A percentile compares a stretch with the other conserved stretches of the same genome.
These are phyloP conservation scores for Heliocybe sulcata DNA, from an alignment of 1,284 basidiomycete species.

Conservation along the genomic window DNA sequence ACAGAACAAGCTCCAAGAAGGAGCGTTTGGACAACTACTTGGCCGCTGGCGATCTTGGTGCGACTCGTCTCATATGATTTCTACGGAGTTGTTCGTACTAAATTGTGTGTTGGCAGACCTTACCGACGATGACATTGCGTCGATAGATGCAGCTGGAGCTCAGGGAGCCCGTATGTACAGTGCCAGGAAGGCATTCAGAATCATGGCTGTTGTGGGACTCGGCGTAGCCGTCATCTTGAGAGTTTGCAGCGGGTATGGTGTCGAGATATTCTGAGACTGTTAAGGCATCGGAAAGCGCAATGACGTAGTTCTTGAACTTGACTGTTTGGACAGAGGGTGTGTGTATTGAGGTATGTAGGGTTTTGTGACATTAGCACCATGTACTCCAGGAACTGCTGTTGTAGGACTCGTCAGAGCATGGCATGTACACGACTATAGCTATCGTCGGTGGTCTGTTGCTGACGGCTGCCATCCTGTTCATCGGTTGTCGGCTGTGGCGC, in stretches of 20 bases:
- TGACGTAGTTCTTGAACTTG: no score
- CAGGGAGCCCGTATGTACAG: slow-evolving; percentile 2
- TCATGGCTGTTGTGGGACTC: background rate
- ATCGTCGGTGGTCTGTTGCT: no score
- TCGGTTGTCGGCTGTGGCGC: no score
- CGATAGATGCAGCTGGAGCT: slow-evolving; percentile 35
- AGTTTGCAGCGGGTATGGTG: background rate
- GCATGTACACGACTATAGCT: no score
- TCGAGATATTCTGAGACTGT: background rate
- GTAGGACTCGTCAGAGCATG: no score
- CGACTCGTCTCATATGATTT: slow-evolving; percentile 10
- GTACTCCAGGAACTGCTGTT: no score
- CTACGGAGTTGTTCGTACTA: slow-evolving; percentile 2
- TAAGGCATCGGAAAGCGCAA: no score
- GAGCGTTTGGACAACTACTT: slow-evolving; percentile 50
- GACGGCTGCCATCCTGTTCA: no score
- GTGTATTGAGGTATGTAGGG: no score
- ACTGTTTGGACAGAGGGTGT: no score
- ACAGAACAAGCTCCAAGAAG: slow-evolving; percentile 44
- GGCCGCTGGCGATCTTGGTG: slow-evolving; percentile 38
- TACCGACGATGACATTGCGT: slow-evolving; percentile 28
- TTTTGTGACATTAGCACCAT: no score
- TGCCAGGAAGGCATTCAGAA: background rate
- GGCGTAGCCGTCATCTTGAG: background rate
- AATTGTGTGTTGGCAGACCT: slow-evolving; percentile 16